Evolutionary conservation across 148 eudicot species (phyloP), one percentile per base, ranked within the genome.

Genomic region (Bassia scoparia): DNA sequence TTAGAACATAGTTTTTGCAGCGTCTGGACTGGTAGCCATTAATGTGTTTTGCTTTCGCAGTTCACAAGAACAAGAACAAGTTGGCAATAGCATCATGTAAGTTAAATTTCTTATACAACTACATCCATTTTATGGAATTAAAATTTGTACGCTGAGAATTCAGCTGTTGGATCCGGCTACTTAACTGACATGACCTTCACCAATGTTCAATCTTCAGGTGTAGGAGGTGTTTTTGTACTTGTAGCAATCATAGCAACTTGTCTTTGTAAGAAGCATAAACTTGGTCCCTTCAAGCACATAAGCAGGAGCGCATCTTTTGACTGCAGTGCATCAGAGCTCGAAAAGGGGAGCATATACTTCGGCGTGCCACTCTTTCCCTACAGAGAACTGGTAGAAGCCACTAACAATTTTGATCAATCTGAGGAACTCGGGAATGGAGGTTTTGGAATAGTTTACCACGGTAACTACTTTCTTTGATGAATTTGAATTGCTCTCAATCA

Each of bases 351-450:
- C 63, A 34, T 46, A 72, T 77, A 63, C 67, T 76, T 63, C 13
- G 86, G 86, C 14, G 78, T 82, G 31, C 68, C 84, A 44, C 46
- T 88, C 48, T 88, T 83, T 76, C 76, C 87, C 76, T 83, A 83
- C 80, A 67, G 27, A 30, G 88, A 88, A 68, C 88, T 86, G 12
- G 70, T 77, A 76, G 80, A 76, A 67, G 83, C 88, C 74, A 86
- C 92, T 2, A 43, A 74, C 27, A 78, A 74, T 29, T 88, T 88
- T 49, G 84, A 83, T 67, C 60, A 84, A 30, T 71, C 81, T 37
- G 81, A 50, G 46, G 85, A 81, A 74, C 84, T 86, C 24, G 92
- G 92, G 10, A 80, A 78, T 70, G 92, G 92, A 44, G 92, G 92
- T 21, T 86, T 67, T 63, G 88, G 92, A 70, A 77, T 75, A 20